A percentile compares a stretch with the other conserved stretches of the same genome.
These are phyloP conservation scores for Galeopsis tetrahit DNA, from an alignment of 257 asterid species.

Conservation along the genomic window DNA sequence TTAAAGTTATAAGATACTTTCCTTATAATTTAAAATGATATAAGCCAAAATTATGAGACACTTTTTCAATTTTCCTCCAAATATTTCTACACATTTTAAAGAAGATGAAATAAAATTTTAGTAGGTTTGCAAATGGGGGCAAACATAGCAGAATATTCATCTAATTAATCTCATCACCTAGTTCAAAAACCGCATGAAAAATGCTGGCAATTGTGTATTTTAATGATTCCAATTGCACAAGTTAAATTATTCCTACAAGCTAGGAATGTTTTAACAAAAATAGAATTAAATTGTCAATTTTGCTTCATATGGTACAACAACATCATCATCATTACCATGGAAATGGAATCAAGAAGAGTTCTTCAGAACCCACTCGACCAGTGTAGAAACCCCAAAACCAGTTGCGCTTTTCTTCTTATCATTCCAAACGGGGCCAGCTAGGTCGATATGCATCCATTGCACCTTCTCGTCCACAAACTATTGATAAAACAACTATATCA, in stretches of 20 bases:
- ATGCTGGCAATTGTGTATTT: not conserved
- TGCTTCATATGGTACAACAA: not conserved
- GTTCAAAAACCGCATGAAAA: not conserved
- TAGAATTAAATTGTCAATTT: not conserved
- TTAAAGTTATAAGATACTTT: too few species aligned
- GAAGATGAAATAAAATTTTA: too few species aligned
- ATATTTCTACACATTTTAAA: too few species aligned
- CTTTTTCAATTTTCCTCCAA: too few species aligned
- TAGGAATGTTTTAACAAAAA: not conserved
- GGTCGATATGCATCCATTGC: slow-evolving; percentile 96
- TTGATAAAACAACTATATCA: slow-evolving; percentile 11
- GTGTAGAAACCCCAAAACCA: slow-evolving; percentile 82
- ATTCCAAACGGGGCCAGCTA: slow-evolving; percentile 94
- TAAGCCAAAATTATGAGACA: too few species aligned
- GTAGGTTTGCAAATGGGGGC: too few species aligned
- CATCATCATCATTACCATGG: not conserved
- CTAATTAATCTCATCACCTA: not conserved
- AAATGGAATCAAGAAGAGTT: slow-evolving; percentile 52
- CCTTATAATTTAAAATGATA: too few species aligned
- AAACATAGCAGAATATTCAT: not conserved
- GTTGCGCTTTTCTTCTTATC: slow-evolving; percentile 82
- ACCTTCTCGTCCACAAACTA: slow-evolving; percentile 98
- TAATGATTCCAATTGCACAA: not conserved
- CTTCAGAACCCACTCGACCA: slow-evolving; percentile 90
- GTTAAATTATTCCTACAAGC: slow-evolving; percentile 12